Conservation (phyloP, 176 grass and related monocot genomes). For the barley (Hordeum vulgare) region MorexV3_pseudomolecules_assembly NC_058520.1:533395438-533395937, state of each 20-base stretch:
- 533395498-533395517: neutral
- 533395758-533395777: constrained; percentile 61
- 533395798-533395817: constrained; percentile 50
- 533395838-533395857: constrained; percentile 49
- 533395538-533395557: neutral
- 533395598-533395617: neutral
- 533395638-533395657: neutral
- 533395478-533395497: neutral
- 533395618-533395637: neutral
- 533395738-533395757: neutral
- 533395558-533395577: no score
- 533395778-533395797: constrained; percentile 73
- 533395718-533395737: neutral
- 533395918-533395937: constrained; percentile 17
- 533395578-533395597: constrained; percentile 2
- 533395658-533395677: neutral
- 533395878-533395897: constrained; percentile 7
- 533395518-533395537: neutral
- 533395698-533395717: neutral
- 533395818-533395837: constrained; percentile 52
- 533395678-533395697: neutral
- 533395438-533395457: neutral
- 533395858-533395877: constrained; percentile 58
- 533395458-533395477: neutral
- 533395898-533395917: neutral